Percentiles rank a stretch among this genome's conserved stretches.
These are phyloP conservation scores for Nitzschia inconspicua DNA, from an alignment of 108 stramenopile genomes.

Conservation along the genomic window DNA sequence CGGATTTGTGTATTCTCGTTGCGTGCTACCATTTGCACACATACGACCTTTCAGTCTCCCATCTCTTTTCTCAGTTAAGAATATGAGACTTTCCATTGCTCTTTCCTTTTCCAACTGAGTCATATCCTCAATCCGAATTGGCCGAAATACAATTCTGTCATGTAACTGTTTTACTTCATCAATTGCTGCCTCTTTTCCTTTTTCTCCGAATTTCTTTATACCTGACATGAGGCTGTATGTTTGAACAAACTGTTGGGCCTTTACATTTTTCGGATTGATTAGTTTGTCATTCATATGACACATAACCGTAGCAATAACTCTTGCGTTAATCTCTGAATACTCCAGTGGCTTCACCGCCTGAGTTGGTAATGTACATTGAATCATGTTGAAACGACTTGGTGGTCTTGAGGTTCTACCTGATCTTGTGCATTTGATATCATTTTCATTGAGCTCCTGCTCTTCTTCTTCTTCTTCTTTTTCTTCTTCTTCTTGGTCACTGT, in stretches of 20 bases:
- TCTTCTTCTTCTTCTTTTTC: too few relatives aligned
- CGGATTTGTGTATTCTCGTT: constrained; percentile 12
- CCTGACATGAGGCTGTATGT: constrained; percentile 3
- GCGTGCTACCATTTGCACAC: constrained; percentile 31
- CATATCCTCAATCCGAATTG: constrained; percentile 10
- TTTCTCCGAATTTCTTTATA: constrained; percentile 26
- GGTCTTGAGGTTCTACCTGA: too few relatives aligned
- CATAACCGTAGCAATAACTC: too few relatives aligned
- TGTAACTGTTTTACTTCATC: constrained; percentile 49
- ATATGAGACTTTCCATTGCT: constrained; percentile 26
- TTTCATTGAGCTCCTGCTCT: too few relatives aligned
- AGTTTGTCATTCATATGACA: too few relatives aligned
- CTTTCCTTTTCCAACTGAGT: constrained; percentile 2
- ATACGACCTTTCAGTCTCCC: constrained; percentile 31
- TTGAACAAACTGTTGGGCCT: not conserved
- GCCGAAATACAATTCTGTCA: constrained; percentile 22
- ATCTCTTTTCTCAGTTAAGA: constrained; percentile 32
- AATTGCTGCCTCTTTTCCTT: constrained; percentile 15
- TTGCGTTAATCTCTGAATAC: too few relatives aligned
- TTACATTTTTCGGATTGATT: too few relatives aligned
- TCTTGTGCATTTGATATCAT: too few relatives aligned
- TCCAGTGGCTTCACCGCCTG: too few relatives aligned
- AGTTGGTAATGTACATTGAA: too few relatives aligned
- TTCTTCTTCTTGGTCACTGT: too few relatives aligned
- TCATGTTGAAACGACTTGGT: too few relatives aligned